Conservation (phyloP, 306 rosid genomes). For the Quercus variabilis region DNA sequence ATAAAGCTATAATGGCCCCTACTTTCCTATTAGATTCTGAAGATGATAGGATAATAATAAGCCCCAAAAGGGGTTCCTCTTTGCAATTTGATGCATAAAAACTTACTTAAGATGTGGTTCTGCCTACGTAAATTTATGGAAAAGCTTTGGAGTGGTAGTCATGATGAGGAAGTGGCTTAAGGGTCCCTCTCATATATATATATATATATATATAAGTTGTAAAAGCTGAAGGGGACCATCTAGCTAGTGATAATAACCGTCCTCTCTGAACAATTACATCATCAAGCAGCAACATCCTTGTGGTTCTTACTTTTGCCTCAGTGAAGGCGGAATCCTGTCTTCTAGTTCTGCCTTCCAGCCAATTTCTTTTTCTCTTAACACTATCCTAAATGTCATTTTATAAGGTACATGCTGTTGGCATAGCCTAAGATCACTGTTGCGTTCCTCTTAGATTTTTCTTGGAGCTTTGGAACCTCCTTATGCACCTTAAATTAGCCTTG, state of each 20-base stretch:
- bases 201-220: slow-evolving; percentile 5
- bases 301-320: slow-evolving; percentile 38
- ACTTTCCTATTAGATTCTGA: neutral
- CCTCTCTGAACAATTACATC: slow-evolving; percentile 14
- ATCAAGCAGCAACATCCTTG: slow-evolving; percentile 39
- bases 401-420: neutral
- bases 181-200: slow-evolving; percentile 29
- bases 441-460: neutral
- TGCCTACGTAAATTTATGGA: neutral
- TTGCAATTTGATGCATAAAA: slow-evolving; percentile 11
- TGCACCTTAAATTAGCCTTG: too few relatives aligned
- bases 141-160: slow-evolving; percentile 27
- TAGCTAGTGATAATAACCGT: slow-evolving; percentile 20
- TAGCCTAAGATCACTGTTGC: neutral
- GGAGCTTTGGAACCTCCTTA: too few relatives aligned
- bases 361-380: neutral
- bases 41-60: slow-evolving; percentile 22
- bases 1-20: neutral
- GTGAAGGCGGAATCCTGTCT: slow-evolving; percentile 23
- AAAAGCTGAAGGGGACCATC: slow-evolving; percentile 40
- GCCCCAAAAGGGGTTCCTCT: slow-evolving; percentile 19
- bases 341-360: slow-evolving; percentile 21
- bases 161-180: slow-evolving; percentile 37
- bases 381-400: neutral
- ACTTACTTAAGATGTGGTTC: slow-evolving; percentile 16